Conservation (phyloP, 225 moss, liverwort and hornwort genomes). For the Pseudisothecium myosuroides region DNA sequence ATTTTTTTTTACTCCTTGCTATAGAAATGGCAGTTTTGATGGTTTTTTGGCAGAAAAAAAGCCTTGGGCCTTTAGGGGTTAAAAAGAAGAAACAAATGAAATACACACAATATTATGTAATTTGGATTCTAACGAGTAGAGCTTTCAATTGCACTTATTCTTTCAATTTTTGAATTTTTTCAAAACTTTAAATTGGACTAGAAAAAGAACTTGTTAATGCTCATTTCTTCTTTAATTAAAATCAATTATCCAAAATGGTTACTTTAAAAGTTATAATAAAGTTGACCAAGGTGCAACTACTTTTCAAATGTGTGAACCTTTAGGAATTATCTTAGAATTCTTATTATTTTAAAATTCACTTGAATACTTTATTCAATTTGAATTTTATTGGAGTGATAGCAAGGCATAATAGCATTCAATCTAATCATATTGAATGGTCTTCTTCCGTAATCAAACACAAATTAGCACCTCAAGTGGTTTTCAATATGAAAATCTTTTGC, state of each 20-base stretch:
- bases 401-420: background rate
- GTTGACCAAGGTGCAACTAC: background rate
- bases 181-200: background rate
- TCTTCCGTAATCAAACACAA: background rate
- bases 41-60: no score
- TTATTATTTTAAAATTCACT: background rate
- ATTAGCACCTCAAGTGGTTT: no score
- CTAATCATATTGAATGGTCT: background rate
- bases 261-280: no score
- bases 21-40: no score
- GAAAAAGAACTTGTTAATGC: accelerated
- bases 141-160: background rate
- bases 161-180: background rate
- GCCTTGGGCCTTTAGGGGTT: no score
- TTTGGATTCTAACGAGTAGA: background rate
- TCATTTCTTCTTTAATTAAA: background rate
- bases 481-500: background rate
- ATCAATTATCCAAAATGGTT: background rate
- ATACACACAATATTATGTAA: background rate
- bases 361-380: background rate
- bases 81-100: background rate
- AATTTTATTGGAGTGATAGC: background rate
- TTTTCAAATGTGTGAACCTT: background rate
- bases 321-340: accelerated
- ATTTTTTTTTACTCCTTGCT: no score